Percentiles rank a stretch among this genome's conserved stretches.
Conservation (phyloP, 805 yeast species). For the Lachancea sp. region DNA sequence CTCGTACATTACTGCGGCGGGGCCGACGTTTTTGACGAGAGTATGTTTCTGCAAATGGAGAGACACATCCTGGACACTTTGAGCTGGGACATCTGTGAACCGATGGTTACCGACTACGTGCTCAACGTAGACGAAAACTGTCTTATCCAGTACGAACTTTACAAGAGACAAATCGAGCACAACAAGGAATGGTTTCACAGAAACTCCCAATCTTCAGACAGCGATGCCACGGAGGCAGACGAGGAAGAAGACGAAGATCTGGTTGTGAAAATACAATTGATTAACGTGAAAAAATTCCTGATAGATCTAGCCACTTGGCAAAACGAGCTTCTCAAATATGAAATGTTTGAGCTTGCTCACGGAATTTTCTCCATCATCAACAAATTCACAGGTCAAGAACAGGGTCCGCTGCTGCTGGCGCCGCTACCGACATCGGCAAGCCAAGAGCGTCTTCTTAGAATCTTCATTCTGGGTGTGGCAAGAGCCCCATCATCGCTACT, state of each 20-base stretch:
- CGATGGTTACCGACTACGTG: constrained; percentile 47
- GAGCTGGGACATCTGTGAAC: constrained; percentile 66
- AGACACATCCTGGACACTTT: constrained; percentile 63
- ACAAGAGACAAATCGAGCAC: constrained; percentile 29
- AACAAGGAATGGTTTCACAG: constrained; percentile 20
- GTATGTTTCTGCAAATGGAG: constrained; percentile 70
- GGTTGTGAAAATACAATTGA: constrained; percentile 33
- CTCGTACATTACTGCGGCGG: constrained; percentile 66
- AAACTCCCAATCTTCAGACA: constrained; percentile 20
- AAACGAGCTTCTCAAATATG: constrained; percentile 34
- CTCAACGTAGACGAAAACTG: constrained; percentile 40
- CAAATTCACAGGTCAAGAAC: constrained; percentile 27
- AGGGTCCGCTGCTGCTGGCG: constrained; percentile 26
- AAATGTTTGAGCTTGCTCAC: constrained; percentile 28
- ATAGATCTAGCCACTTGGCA: constrained; percentile 45
- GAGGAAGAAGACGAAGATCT: constrained; percentile 29
- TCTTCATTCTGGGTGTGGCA: constrained; percentile 21
- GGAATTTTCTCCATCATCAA: constrained; percentile 29
- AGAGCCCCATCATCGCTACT: constrained; percentile 23
- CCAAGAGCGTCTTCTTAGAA: constrained; percentile 20
- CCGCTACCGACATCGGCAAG: constrained; percentile 20
- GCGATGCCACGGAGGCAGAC: constrained; percentile 25
- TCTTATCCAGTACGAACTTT: constrained; percentile 34
- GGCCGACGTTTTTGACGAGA: constrained; percentile 50
- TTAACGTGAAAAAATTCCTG: constrained; percentile 44